Evolutionary conservation across 768 basidiomycete species (phyloP).

Genomic region (Trametes maxima): DNA sequence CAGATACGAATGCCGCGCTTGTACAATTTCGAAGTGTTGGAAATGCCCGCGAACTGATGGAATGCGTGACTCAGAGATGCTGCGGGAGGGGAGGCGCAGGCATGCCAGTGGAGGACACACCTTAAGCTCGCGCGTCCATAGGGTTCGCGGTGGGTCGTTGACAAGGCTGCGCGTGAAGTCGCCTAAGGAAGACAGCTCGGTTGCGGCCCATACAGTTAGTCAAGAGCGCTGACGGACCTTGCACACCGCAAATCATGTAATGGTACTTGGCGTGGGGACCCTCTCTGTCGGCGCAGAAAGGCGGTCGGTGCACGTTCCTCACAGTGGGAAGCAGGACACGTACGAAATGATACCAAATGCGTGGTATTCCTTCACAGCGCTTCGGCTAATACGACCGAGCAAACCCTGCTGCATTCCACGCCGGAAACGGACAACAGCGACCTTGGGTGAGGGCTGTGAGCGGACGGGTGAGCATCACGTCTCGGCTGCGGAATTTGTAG

Average conservation of each 20-base stretch:
- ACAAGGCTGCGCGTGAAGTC: slow-evolving; percentile 79
- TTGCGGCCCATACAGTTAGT: slow-evolving; percentile 2
- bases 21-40: slow-evolving; percentile 80
- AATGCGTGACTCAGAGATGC: slow-evolving; percentile 3
- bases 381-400: slow-evolving; percentile 71
- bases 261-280: slow-evolving; percentile 74
- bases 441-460: slow-evolving; percentile 72
- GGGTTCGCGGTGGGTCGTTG: slow-evolving; percentile 62
- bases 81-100: neutral
- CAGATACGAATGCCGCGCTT: slow-evolving; percentile 80
- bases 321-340: slow-evolving; percentile 27
- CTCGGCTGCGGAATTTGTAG: neutral
- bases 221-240: slow-evolving; percentile 34
- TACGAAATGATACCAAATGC: slow-evolving; percentile 81
- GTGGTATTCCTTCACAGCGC: slow-evolving; percentile 78
- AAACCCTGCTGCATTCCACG: slow-evolving; percentile 87
- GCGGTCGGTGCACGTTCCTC: slow-evolving; percentile 9
- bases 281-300: slow-evolving; percentile 47
- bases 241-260: slow-evolving; percentile 81
- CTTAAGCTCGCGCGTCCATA: slow-evolving; percentile 85
- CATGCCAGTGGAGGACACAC: slow-evolving; percentile 37
- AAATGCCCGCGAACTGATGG: slow-evolving; percentile 71
- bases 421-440: slow-evolving; percentile 76
- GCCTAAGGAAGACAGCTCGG: slow-evolving; percentile 38
- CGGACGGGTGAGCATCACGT: slow-evolving; percentile 5